Conservation (phyloP, 1,284 basidiomycete genomes). For the Cutaneotrichosporon mucoides region DNA sequence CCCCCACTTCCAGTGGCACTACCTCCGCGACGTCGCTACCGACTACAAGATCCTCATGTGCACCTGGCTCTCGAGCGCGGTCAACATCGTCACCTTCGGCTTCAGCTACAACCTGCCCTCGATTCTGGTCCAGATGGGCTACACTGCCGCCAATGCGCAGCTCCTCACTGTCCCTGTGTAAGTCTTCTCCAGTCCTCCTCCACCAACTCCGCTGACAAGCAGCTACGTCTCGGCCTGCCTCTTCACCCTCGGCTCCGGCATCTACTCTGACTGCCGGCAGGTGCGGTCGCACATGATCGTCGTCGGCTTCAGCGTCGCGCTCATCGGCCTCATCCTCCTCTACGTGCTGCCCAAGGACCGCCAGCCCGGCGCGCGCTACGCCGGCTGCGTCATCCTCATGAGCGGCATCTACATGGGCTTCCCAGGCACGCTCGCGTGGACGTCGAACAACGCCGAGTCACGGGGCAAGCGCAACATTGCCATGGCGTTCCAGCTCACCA, state of each 20-base stretch:
- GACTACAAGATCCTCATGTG: slow-evolving; percentile 22
- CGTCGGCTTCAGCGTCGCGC: slow-evolving; percentile 21
- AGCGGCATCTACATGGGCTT: slow-evolving; percentile 12
- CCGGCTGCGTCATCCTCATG: slow-evolving; percentile 17
- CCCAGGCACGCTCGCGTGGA: slow-evolving; percentile 19
- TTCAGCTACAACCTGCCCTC: slow-evolving; percentile 25
- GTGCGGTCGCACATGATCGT: slow-evolving; percentile 19
- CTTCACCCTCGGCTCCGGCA: slow-evolving; percentile 10
- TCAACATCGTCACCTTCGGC: slow-evolving; percentile 19
- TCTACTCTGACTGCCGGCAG: slow-evolving; percentile 19
- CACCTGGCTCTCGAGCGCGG: slow-evolving; percentile 12
- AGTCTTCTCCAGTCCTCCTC: not conserved
- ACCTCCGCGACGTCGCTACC: slow-evolving; percentile 10
- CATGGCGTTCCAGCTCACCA: slow-evolving; percentile 19
- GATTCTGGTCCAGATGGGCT: slow-evolving; percentile 27
- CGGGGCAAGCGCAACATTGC: slow-evolving; percentile 23
- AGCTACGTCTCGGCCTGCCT: slow-evolving; percentile 12
- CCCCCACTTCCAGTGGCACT: slow-evolving; percentile 16
- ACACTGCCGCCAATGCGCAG: slow-evolving; percentile 26
- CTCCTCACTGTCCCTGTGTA: slow-evolving; percentile 28
- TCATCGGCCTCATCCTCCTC: slow-evolving; percentile 24
- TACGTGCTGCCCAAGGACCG: slow-evolving; percentile 22
- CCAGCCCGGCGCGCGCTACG: slow-evolving; percentile 20
- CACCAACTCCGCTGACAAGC: no score
- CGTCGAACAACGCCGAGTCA: slow-evolving; percentile 20